Conservation (phyloP, 2,329 filamentous ascomycete genomes). For the Microdochium nivale region DNA sequence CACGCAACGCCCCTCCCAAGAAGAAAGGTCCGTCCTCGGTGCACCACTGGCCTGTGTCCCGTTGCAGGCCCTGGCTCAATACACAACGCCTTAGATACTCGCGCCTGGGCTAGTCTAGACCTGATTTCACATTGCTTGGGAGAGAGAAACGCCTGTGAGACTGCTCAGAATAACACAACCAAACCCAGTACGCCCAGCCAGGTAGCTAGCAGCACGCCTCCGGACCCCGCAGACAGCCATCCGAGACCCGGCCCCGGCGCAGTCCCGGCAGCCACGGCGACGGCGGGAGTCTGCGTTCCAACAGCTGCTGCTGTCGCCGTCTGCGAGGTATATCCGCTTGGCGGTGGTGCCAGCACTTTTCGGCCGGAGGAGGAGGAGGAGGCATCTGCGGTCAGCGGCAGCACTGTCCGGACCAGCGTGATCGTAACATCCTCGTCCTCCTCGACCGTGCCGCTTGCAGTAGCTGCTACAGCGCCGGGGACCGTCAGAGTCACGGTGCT, state of each 20-base stretch:
- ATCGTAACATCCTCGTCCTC: slow-evolving; percentile 7
- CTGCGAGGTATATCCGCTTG: too few species aligned
- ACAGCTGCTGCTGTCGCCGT: not conserved
- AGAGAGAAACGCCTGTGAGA: not conserved
- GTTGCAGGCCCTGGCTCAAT: too few species aligned
- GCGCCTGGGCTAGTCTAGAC: too few species aligned
- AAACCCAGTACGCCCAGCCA: not conserved
- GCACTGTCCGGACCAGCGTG: slow-evolving; percentile 14
- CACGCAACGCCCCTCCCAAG: too few species aligned
- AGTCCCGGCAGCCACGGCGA: not conserved
- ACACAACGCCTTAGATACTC: too few species aligned
- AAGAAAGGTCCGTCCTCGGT: too few species aligned
- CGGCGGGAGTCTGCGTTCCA: not conserved
- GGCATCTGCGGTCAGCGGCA: slow-evolving; percentile 9
- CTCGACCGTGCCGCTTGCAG: not conserved
- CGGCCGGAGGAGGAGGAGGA: too few species aligned
- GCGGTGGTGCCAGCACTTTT: too few species aligned
- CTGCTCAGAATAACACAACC: not conserved
- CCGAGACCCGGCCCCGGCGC: not conserved
- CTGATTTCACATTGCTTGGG: too few species aligned
- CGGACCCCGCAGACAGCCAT: not conserved
- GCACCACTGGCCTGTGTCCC: too few species aligned
- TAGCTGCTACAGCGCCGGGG: slow-evolving; percentile 12
- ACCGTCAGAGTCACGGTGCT: slow-evolving; percentile 24
- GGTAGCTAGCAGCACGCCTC: not conserved